Evolutionary conservation across 2,329 filamentous ascomycete genomes (phyloP), one percentile per base, ranked within the genome.

Genomic region (Alternaria conjuncta): DNA sequence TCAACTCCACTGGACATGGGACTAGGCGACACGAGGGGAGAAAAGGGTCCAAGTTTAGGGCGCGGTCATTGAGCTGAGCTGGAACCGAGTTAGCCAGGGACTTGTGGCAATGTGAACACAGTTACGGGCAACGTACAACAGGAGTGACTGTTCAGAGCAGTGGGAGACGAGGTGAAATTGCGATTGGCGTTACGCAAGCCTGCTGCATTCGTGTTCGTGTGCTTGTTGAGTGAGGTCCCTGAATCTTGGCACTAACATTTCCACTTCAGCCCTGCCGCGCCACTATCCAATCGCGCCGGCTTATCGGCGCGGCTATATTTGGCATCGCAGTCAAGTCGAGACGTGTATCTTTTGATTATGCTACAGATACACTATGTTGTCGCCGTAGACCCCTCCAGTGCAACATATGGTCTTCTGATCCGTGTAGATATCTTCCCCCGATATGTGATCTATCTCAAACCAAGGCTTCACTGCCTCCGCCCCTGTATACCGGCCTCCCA

Each of bases 1-100:
- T 85, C 83, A 71, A 84, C 78, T 69, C 83, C 82, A 80, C 84
- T 85, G 81, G 86, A 87, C 86, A 87, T 87, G 77, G 81, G 69
- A 72, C 69, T 64, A 67, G 58, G 82, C 62, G 53, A 49, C 13
- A 54, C 30, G 43, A 64, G 67, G 64, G 63, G 55, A 60, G 65
- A 55, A 68, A 68, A 69, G 68, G 71, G 67, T 63, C 64, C 62
- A 63, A 49, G 54, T 57, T 72, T 60, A 72, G 64, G 69, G 67
- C 62, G 64, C 41, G 57, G 51, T 64, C 71, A 73, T 72, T 57
- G 63, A 69, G 63, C 57, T 68, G 59, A 58, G 56, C 67, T 70
- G 67, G 57, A 57, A 30, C 50, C 49, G 11, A 20, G 60, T 71
- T 66, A 68, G 71, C 50, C 47, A 51, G 66, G 28, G 45, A 43